These are phyloP conservation scores for Hymenoscyphus linearis DNA, from an alignment of 2,329 filamentous ascomycete species.

Conservation along the genomic window DNA sequence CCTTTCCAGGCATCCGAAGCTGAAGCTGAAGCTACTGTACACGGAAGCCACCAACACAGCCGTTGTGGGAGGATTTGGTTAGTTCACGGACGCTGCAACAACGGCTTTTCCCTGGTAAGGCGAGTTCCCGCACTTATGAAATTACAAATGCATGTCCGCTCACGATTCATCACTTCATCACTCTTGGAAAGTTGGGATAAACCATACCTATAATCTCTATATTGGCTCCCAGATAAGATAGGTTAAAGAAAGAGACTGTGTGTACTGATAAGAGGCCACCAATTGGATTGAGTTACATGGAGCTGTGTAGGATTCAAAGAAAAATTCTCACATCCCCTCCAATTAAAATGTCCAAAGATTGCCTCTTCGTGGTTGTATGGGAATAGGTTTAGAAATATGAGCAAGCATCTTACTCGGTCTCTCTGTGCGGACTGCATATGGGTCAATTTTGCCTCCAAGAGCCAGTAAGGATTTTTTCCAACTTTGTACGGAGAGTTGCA, in stretches of 20 bases:
- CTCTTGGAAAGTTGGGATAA: conserved; percentile 7
- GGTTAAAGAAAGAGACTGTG: neutral
- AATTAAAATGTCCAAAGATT: neutral
- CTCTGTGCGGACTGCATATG: neutral
- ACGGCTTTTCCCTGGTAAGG: neutral
- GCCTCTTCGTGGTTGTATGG: neutral
- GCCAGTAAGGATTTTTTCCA: neutral
- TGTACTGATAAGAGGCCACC: neutral
- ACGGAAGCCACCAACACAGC: neutral
- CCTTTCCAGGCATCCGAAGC: conserved; percentile 2
- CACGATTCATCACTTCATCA: neutral
- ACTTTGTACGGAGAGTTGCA: neutral
- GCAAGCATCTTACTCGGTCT: neutral
- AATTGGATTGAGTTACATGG: too few relatives aligned
- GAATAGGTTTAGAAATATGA: neutral
- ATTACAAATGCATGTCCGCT: neutral
- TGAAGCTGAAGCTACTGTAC: neutral
- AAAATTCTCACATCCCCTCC: neutral
- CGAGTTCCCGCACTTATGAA: neutral
- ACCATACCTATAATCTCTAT: neutral
- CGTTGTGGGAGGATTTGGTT: conserved; percentile 1
- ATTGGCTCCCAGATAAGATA: neutral
- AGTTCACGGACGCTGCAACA: neutral
- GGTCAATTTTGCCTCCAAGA: neutral
- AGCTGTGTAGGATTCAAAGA: neutral